Evolutionary conservation across 169 alveolate species (phyloP), one percentile per base, ranked within the genome.

Genomic region (Eimeria praecox): DNA sequence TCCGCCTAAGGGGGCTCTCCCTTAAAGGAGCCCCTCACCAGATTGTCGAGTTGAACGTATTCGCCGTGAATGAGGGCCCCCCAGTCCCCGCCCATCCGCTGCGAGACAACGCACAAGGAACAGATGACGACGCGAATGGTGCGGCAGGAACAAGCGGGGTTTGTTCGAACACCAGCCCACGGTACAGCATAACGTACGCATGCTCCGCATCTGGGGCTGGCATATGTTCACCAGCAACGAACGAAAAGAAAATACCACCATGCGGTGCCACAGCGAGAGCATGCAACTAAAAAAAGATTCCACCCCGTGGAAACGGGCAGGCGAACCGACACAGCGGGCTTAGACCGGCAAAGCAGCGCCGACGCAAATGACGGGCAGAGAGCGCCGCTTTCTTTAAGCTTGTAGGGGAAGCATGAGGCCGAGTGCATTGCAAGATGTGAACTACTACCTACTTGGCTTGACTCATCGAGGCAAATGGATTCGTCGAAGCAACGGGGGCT

Each of bases 11-110:
- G 88, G 88, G 88, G 66, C 88, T 44, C 88, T 44, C 62, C 64
- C 27, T 35, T 3, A 12, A 18, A 46, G 42, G 91, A 30, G 75
- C 75, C 91, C 73, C 91, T 83, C 73, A 83, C 91, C 91, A 83
- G 71, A 83, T 46, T n/a, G 91, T n/a, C 12, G 91, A 83, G 49
- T 83, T 83, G 73, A 83, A 83, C 52, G 91, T 54, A 83, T 83
- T 83, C 62, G 91, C 91, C 33, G 91, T 83, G 91, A 52, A 83
- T 12, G 75, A 10, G 9, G 91, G 75, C 4, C 91, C 91, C 3
- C 91, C 91, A 46, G 71, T 56, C 49, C 91, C 91, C 30, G 54
- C 77, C 91, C 73, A 83, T 30, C 91, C 91, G 91, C 91, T 83
- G 91, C 52, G 52, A n/a, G 56, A 54, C 91, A 83, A 40, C 73